Evolutionary conservation across 805 yeast genomes (phyloP).

Genomic region (Cyberlindnera petersonii): DNA sequence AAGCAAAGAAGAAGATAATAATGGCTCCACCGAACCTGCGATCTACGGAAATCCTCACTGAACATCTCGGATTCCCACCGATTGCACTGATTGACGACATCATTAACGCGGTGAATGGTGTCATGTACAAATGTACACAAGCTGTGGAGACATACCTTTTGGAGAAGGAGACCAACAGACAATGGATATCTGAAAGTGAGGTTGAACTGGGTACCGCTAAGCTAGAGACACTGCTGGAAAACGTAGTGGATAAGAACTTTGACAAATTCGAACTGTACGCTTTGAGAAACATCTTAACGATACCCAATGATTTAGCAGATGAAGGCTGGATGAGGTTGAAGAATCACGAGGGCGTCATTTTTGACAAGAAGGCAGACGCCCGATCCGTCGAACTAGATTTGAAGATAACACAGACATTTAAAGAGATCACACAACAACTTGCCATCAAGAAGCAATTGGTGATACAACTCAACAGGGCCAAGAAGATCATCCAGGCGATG

Average conservation of each 20-base stretch:
- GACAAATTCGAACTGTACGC: slow-evolving; percentile 84
- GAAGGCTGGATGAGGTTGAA: slow-evolving; percentile 67
- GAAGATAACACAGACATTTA: slow-evolving; percentile 32
- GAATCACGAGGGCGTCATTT: slow-evolving; percentile 58
- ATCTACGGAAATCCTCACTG: slow-evolving; percentile 60
- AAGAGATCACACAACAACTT: slow-evolving; percentile 41
- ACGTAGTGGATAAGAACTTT: slow-evolving; percentile 73
- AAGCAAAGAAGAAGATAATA: neutral
- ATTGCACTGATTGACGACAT: slow-evolving; percentile 80
- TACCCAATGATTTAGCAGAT: slow-evolving; percentile 45
- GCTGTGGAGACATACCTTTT: slow-evolving; percentile 67
- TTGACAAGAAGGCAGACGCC: slow-evolving; percentile 19
- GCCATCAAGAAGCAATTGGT: slow-evolving; percentile 39
- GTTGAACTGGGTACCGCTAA: slow-evolving; percentile 76
- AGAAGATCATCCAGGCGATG: slow-evolving; percentile 33
- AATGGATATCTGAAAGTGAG: slow-evolving; percentile 37
- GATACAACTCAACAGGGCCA: slow-evolving; percentile 37
- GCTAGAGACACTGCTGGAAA: slow-evolving; percentile 71
- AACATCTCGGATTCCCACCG: slow-evolving; percentile 84
- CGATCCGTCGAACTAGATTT: slow-evolving; percentile 29
- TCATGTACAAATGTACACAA: slow-evolving; percentile 75
- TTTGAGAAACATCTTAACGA: slow-evolving; percentile 65
- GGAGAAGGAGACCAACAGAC: slow-evolving; percentile 23
- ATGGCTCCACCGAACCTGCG: slow-evolving; percentile 20
- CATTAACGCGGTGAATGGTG: slow-evolving; percentile 80